These are phyloP conservation scores for Metrosideros polymorpha DNA, from an alignment of 441 rosid genomes.

Conservation along the genomic window DNA sequence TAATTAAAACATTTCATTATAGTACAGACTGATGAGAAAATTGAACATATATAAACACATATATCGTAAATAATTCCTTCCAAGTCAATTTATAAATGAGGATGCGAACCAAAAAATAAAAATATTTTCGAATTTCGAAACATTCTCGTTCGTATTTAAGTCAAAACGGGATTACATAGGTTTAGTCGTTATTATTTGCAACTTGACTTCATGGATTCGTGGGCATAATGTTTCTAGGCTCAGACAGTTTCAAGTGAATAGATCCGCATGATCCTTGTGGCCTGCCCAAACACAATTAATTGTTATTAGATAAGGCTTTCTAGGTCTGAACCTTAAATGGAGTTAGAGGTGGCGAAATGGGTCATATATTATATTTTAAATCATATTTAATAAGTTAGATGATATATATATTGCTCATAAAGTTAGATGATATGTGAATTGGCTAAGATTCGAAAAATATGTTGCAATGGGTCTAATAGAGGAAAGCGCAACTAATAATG, in stretches of 20 bases:
- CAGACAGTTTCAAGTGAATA: not conserved
- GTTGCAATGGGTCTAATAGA: not conserved
- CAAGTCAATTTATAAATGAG: not conserved
- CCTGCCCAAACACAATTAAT: not conserved
- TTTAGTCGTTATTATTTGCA: not conserved
- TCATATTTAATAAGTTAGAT: not conserved
- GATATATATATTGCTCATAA: too few relatives aligned
- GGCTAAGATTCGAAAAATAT: not conserved
- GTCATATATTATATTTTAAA: not conserved
- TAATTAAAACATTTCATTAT: not conserved
- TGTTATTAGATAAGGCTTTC: not conserved
- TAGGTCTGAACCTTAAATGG: not conserved
- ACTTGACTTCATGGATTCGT: not conserved
- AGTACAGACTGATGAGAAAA: not conserved
- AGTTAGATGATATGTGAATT: not conserved
- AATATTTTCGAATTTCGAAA: not conserved
- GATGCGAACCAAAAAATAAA: too few relatives aligned
- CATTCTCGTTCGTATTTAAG: not conserved
- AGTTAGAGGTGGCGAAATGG: not conserved
- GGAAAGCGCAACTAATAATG: not conserved
- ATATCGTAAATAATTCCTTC: not conserved
- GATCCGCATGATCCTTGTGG: not conserved
- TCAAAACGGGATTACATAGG: not conserved
- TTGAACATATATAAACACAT: not conserved
- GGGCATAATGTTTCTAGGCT: not conserved